Evolutionary conservation across 495 filamentous ascomycete species (phyloP).

Genomic region (Achaetomiella virescens): DNA sequence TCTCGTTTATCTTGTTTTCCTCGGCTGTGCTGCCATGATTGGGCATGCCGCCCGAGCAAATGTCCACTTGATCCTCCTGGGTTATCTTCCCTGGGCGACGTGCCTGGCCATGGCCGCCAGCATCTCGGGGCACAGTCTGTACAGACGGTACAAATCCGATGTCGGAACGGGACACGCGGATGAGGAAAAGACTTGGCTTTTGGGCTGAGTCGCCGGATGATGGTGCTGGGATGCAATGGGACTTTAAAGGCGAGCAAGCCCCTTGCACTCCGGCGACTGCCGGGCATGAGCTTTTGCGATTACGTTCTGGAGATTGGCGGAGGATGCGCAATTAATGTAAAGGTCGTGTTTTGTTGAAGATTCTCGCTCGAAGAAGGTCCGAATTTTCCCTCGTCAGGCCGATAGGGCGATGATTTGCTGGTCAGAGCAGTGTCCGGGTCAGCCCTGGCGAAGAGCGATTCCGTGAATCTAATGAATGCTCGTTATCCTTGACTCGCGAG

Average conservation of each 20-base stretch:
- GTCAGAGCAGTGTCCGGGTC: neutral
- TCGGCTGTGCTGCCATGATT: constrained; percentile 23
- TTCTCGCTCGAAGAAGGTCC: too few relatives aligned
- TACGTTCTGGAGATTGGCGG: too few relatives aligned
- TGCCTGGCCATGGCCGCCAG: constrained; percentile 40
- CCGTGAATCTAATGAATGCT: neutral
- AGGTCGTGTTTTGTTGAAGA: too few relatives aligned
- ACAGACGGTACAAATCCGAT: constrained; percentile 6
- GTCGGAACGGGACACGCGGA: neutral
- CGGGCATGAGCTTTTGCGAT: too few relatives aligned
- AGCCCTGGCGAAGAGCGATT: neutral
- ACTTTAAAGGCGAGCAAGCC: too few relatives aligned
- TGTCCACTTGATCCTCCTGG: constrained; percentile 39
- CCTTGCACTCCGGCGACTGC: too few relatives aligned
- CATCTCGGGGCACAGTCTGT: constrained; percentile 17
- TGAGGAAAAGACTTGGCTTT: constrained; percentile 15
- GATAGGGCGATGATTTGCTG: neutral
- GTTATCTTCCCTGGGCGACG: constrained; percentile 37
- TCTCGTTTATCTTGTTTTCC: constrained; percentile 31
- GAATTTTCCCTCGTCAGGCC: neutral
- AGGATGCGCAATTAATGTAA: too few relatives aligned
- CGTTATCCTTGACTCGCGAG: neutral
- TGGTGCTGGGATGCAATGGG: neutral
- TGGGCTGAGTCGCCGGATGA: neutral
- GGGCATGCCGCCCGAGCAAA: constrained; percentile 29